These are phyloP conservation scores for Candida nanaspora DNA, from an alignment of 805 yeast species.

Conservation along the genomic window DNA sequence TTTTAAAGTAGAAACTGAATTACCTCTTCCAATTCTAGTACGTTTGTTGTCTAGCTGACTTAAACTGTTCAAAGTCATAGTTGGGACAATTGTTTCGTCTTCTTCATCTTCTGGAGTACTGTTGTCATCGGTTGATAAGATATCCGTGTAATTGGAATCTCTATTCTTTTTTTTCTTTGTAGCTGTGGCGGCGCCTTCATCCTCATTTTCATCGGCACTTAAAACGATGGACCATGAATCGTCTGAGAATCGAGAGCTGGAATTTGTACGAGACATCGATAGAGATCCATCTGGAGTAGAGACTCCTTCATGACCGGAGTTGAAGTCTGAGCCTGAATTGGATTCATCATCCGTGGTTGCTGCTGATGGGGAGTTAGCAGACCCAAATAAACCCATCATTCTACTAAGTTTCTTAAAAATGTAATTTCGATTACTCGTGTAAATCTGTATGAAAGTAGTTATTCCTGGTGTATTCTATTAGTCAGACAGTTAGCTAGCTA, in stretches of 20 bases:
- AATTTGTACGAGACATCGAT: not conserved
- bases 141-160: not conserved
- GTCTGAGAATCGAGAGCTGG: not conserved
- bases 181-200: not conserved
- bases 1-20: constrained; percentile 2
- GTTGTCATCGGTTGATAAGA: not conserved
- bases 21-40: not conserved
- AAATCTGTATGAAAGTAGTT: too few species aligned
- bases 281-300: not conserved
- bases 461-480: too few species aligned
- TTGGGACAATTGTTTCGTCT: not conserved
- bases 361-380: not conserved
- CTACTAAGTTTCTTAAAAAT: too few species aligned
- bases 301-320: not conserved
- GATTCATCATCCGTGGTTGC: not conserved
- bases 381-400: too few species aligned
- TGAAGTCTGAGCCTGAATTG: not conserved
- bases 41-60: not conserved
- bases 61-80: not conserved
- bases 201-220: not conserved
- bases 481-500: too few species aligned
- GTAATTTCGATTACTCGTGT: too few species aligned
- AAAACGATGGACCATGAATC: constrained; percentile 12
- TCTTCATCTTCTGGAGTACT: not conserved
- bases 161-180: not conserved